Base-by-base conservation (phyloP, 352 stramenopile species). In the Globisporangium orthogonon region DNA sequence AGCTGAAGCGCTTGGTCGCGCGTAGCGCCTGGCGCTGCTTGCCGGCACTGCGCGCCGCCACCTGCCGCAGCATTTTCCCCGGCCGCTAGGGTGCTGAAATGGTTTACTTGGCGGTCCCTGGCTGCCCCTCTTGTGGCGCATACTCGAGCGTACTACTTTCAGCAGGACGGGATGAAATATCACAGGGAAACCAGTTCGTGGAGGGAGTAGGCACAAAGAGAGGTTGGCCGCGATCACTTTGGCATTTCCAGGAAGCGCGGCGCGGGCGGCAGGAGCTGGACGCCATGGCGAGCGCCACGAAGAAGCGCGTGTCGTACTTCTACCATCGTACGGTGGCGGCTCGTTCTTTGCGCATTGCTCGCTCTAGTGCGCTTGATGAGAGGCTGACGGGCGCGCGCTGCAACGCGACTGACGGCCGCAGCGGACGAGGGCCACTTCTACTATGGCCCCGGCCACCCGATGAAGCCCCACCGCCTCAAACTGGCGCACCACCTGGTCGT, bases 401-500 rank as follows among this genome's bases (percentile, higher is more conserved):
- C 1, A 5, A 9, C 14, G 18, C 15, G 1, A 13, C 30, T 7
- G 5, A 4, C 23, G 23, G 43, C 9, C 59, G 23, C 23, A 97
- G 91, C 89, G 45, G 93, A 98, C 66, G 91, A 98, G 48, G 96
- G 96, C 3, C 89, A 98, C 70, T 98, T 98, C 62, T 98, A 98
- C 82, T 98, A 98, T 83, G 94, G 91, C 18, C 74, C 94, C 48
- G 69, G 89, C 58, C 96, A 99, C 73, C 96, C 96, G 37, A 99
- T 99, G 96, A 99, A 99, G 82, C 95, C 95, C 7, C 85, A 93
- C 58, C 91, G 97, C 52, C 82, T 99, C 43, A 98, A 98, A 78
- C 73, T 99, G 63, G 87, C 97, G 48, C 97, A 99, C 75, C 95
- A 99, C 66, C 82, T 99, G 3, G 89, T 99, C 41, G 77, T 99